These are phyloP conservation scores for Alopecurus myosuroides DNA, from an alignment of 176 grass and related monocot genomes.

Conservation along the genomic window DNA sequence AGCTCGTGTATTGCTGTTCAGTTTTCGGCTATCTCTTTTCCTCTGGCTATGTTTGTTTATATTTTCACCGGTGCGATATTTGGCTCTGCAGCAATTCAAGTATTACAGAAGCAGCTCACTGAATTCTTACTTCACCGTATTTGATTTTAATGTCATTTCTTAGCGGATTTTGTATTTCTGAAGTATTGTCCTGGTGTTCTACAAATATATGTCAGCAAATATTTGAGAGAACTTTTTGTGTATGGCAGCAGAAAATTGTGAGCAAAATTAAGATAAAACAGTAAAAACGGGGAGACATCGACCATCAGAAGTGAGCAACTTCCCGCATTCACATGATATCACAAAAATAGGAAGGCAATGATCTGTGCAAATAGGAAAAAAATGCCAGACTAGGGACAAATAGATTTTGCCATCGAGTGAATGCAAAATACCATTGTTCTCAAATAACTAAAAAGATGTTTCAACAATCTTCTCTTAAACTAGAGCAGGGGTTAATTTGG, in stretches of 20 bases:
- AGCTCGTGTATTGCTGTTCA: neutral
- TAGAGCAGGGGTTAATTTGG: neutral
- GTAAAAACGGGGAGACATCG: too few species aligned
- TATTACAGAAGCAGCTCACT: too few species aligned
- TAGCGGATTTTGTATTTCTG: neutral
- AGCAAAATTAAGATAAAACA: too few species aligned
- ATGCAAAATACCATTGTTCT: too few species aligned
- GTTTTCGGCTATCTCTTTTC: too few species aligned
- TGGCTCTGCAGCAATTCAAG: too few species aligned
- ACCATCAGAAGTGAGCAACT: too few species aligned
- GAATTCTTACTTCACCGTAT: neutral
- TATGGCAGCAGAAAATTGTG: neutral
- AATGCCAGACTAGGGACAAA: too few species aligned
- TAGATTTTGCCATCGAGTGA: neutral
- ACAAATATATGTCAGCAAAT: neutral
- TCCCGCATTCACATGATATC: neutral
- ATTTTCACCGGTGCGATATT: too few species aligned
- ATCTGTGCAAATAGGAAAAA: neutral
- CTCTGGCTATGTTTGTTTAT: neutral
- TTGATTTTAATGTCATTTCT: neutral
- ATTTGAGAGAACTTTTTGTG: neutral
- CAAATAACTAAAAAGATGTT: too few species aligned
- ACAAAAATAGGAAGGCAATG: neutral
- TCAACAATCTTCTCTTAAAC: neutral
- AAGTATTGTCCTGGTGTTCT: neutral